Evolutionary conservation across 805 yeast species (phyloP), one percentile per base, ranked within the genome.

Genomic region (Candida oleophila): DNA sequence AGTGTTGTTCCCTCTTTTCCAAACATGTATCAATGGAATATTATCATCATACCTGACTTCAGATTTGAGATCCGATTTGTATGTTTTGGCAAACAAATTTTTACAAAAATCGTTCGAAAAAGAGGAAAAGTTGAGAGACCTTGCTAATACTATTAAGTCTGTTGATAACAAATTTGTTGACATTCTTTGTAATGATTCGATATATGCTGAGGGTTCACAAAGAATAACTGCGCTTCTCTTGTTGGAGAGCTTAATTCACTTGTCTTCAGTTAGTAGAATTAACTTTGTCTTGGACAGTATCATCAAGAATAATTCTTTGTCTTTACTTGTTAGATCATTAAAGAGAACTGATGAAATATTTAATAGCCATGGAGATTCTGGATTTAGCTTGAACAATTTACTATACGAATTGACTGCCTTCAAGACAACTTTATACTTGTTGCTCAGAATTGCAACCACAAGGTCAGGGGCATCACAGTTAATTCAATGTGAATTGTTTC

Each of bases 391-490:
- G 42, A 82, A 82, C 48, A 66, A 80, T 3, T 64, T 86, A 21
- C 62, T 88, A 1, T 85, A 85, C 61, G 96, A 89, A 55, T 63
- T 88, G 22, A 86, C 94, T 0, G 84, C 88, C 1, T 86, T 85
- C 68, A 87, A 85, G 55, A 76, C 92, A 0, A 80, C 86, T 0
- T 61, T 89, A 37, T 82, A 83, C 48, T 76, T 91, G 42, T 68
- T 92, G 50, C 74, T 83, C 1, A 77, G 94, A 53, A 76, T 92
- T 11, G 89, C 95, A 0, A 89, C 86, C 57, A 80, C 87, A 0
- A 80, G 87, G 51, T 59, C 62, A 7, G 98, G 99, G 3, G 90
- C 97, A 0, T 79, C 80, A 42, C 85, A 83, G 46, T 68, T 92
- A 44, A 65, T 90, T 20, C 89, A 89, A 55, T 78, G 85, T 54